Base-by-base conservation (phyloP, 2,329 filamentous ascomycete species). In the Pseudogymnoascus sp. region DNA sequence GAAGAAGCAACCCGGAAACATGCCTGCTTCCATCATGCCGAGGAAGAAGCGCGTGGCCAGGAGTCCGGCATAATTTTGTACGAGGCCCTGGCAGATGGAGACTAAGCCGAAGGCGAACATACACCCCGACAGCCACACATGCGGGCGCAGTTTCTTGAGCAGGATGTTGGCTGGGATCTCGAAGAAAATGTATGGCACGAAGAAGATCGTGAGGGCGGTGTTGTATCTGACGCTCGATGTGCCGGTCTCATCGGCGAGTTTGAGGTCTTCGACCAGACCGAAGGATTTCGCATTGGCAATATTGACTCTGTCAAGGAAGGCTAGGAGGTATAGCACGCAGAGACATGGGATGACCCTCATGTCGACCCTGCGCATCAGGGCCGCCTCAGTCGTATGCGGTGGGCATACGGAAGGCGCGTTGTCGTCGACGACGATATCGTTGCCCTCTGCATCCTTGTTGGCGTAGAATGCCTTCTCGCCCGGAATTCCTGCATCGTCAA, bases 41-140 rank as follows among this genome's bases (percentile, higher is more conserved):
- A 96, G 79, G 71, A 96, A 92, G 77, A 96, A 96, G 33, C 90
- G 82, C 2, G 89, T 90, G 0, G 84, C 79, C 57, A 96, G 79
- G 13, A 96, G 76, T 1, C 90, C 90, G 38, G 78, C 75, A 66
- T 92, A 96, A 69, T 83, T 95, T n/a, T 67, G 62, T 0, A 71
- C 70, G 1, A 73, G 65, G 6, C 70, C 71, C 60, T 72, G 70
- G 58, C 67, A 70, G 33, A 72, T 66, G 2, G 65, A 66, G 1
- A 70, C 63, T 2, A 72, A 9, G 4, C 71, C 71, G 95, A 96
- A 71, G 2, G 75, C 63, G 48, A 61, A 83, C 75, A 64, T 92
- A 75, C 92, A 95, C 58, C 83, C 70, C 3, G 86, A 84, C 21
- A 95, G 77, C 89, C 86, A 90, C 55, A 88, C 74, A 63, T 85